These are phyloP conservation scores for Holtermanniella nyarrowii DNA, from an alignment of 768 basidiomycete genomes.

Conservation along the genomic window DNA sequence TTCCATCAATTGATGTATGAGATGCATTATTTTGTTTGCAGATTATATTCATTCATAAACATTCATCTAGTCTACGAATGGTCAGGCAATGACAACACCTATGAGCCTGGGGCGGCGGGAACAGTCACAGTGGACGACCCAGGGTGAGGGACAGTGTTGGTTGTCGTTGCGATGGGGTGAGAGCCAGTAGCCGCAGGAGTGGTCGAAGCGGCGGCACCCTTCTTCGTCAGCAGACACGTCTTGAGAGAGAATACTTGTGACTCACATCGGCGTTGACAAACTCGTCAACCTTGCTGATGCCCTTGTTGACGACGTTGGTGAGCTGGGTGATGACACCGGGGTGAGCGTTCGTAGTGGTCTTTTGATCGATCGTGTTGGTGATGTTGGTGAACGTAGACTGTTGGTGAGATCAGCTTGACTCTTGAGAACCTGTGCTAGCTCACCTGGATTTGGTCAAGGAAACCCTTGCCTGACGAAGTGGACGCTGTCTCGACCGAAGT, in stretches of 20 bases:
- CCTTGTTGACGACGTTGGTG: slow-evolving; percentile 21
- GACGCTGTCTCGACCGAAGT: not conserved
- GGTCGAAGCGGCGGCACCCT: not conserved
- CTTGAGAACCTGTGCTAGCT: slow-evolving; percentile 1
- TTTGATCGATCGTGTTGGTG: slow-evolving; percentile 33
- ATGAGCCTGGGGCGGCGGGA: too few species aligned
- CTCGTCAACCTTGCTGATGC: slow-evolving; percentile 27
- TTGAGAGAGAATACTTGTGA: not conserved
- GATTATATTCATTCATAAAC: too few species aligned
- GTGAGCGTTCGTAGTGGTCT: slow-evolving; percentile 30
- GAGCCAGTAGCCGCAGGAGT: slow-evolving; percentile 1
- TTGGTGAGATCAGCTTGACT: not conserved
- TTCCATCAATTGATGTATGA: too few species aligned
- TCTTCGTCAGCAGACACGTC: slow-evolving; percentile 1
- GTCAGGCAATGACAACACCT: too few species aligned
- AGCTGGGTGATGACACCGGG: slow-evolving; percentile 35
- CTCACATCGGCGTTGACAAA: slow-evolving; percentile 23
- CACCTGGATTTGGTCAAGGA: slow-evolving; percentile 15
- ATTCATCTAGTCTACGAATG: too few species aligned
- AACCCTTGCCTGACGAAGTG: slow-evolving; percentile 18
- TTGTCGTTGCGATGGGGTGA: slow-evolving; percentile 27
- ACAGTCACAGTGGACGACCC: too few species aligned
- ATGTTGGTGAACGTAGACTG: slow-evolving; percentile 22
- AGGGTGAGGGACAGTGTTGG: slow-evolving; percentile 32
- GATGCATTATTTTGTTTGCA: too few species aligned